A percentile compares a stretch with the other conserved stretches of the same genome.
These are phyloP conservation scores for Butyriboletus appendiculatus DNA, from an alignment of 1,284 basidiomycete species.

Conservation along the genomic window DNA sequence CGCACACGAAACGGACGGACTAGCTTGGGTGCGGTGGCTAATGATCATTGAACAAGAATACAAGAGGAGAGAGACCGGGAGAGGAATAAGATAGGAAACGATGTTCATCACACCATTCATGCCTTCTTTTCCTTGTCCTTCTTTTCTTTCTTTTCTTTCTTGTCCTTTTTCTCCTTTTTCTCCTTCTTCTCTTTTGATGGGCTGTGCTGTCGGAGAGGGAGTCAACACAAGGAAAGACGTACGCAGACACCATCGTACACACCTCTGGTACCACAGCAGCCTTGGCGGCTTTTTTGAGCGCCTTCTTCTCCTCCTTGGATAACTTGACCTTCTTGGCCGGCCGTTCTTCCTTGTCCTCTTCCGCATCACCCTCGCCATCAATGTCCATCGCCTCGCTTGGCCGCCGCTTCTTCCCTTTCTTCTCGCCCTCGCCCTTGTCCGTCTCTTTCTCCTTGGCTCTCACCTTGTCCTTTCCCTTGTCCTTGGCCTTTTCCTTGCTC, in stretches of 20 bases:
- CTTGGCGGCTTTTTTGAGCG: conserved; percentile 76
- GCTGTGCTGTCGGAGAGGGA: conserved; percentile 24
- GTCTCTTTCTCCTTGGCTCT: background rate
- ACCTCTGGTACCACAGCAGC: conserved; percentile 42
- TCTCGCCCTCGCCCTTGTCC: conserved; percentile 2
- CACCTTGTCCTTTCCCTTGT: background rate
- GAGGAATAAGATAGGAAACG: conserved; percentile 2
- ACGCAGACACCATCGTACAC: conserved; percentile 14
- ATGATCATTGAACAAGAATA: conserved; percentile 33
- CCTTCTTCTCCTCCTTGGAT: conserved; percentile 83
- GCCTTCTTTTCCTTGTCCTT: conserved; percentile 49
- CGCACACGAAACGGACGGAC: background rate
- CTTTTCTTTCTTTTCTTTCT: conserved; percentile 46
- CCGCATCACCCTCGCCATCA: conserved; percentile 47
- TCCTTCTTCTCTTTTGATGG: conserved; percentile 45
- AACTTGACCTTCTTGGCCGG: conserved; percentile 71
- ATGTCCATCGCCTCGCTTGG: conserved; percentile 65
- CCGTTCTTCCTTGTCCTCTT: conserved; percentile 55
- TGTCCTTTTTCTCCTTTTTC: conserved; percentile 44
- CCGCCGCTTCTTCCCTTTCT: conserved; percentile 45
- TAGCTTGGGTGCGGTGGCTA: no score
- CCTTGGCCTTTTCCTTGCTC: background rate
- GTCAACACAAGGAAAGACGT: conserved; percentile 7
- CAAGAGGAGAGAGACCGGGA: conserved; percentile 6
- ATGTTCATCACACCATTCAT: conserved; percentile 25